Conservation (phyloP, 1,139 yeast genomes). For the Hanseniaspora gamundiae region DNA sequence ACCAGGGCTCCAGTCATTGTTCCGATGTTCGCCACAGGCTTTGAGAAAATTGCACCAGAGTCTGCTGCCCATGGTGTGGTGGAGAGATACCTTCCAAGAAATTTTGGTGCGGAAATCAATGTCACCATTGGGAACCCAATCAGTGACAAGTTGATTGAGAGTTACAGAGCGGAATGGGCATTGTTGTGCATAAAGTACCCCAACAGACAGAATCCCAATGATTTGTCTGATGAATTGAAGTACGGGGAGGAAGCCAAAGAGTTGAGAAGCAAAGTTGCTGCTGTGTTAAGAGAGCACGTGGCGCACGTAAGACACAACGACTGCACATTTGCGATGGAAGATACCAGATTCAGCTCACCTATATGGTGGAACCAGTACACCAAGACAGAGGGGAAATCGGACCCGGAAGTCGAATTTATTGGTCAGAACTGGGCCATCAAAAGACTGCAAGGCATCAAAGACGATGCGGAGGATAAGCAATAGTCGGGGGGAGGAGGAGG, state of each 20-base stretch:
- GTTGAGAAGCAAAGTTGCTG: slow-evolving; percentile 61
- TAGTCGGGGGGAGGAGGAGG: background rate
- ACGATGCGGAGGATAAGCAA: slow-evolving; percentile 19
- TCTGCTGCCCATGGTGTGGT: slow-evolving; percentile 41
- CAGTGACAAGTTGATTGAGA: slow-evolving; percentile 45
- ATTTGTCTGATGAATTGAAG: slow-evolving; percentile 49
- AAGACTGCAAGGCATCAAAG: slow-evolving; percentile 47
- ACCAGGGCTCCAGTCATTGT: slow-evolving; percentile 75
- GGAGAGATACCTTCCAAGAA: slow-evolving; percentile 49
- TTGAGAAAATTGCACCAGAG: slow-evolving; percentile 83
- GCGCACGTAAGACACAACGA: slow-evolving; percentile 44
- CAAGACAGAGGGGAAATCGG: slow-evolving; percentile 48
- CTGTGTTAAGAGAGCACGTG: slow-evolving; percentile 52
- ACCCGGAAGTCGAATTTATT: slow-evolving; percentile 53
- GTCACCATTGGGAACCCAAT: slow-evolving; percentile 66
- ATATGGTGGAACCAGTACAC: slow-evolving; percentile 65
- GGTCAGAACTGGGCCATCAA: slow-evolving; percentile 76
- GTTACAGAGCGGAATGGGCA: slow-evolving; percentile 59
- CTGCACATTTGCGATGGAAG: slow-evolving; percentile 41
- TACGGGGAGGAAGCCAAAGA: slow-evolving; percentile 50
- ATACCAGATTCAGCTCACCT: slow-evolving; percentile 51
- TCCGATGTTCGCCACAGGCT: slow-evolving; percentile 82
- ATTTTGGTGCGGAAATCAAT: slow-evolving; percentile 54
- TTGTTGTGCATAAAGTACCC: slow-evolving; percentile 44
- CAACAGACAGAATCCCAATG: slow-evolving; percentile 35